Percentiles rank a stretch among this genome's conserved stretches.
phyloP scores from a whole-genome alignment of 177 flowering plant species.

The Telopea speciosissima region DNA sequence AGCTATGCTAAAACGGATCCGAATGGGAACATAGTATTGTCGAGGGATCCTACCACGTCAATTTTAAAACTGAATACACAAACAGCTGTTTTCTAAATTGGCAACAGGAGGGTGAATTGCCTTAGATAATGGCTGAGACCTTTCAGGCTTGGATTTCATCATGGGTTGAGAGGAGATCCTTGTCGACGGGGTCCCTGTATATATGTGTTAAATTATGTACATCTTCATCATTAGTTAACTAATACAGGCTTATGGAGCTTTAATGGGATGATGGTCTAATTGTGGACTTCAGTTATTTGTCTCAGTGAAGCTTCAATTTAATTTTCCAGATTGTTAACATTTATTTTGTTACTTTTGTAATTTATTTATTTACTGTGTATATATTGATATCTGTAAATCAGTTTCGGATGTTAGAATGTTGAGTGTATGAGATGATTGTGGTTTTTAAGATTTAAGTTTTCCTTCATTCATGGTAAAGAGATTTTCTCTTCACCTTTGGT shows the following conservation, averaged over 20 bases:
- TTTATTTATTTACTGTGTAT: too few relatives aligned
- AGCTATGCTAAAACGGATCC: constrained; percentile 31
- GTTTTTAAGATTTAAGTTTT: too few relatives aligned
- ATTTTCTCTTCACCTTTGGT: too few relatives aligned
- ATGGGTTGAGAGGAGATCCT: background rate
- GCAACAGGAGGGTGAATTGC: background rate
- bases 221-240: background rate
- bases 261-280: background rate
- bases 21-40: constrained; percentile 52
- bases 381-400: too few relatives aligned
- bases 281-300: background rate
- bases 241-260: background rate
- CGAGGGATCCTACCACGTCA: constrained; percentile 36
- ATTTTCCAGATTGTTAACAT: too few relatives aligned
- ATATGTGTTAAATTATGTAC: background rate
- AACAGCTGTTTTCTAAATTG: constrained; percentile 8
- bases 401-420: too few relatives aligned
- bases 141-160: background rate
- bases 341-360: too few relatives aligned
- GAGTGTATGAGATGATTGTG: too few relatives aligned
- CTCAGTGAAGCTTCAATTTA: too few relatives aligned
- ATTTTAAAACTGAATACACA: constrained; percentile 22
- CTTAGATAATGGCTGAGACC: background rate
- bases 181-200: background rate
- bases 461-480: too few relatives aligned